These are phyloP conservation scores for Solanum rostratum DNA, from an alignment of 257 asterid species.

Conservation along the genomic window DNA sequence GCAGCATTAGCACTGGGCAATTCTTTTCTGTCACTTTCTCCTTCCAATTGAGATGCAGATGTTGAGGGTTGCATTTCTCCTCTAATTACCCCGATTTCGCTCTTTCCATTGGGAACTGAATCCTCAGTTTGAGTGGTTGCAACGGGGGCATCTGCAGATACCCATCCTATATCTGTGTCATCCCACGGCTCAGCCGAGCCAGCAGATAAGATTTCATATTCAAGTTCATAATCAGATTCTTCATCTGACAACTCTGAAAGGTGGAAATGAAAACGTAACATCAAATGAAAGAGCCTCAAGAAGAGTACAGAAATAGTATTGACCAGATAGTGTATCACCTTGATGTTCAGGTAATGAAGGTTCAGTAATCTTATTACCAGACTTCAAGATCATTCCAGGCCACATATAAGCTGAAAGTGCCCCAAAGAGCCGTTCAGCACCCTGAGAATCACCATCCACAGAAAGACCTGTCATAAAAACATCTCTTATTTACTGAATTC, in stretches of 20 bases:
- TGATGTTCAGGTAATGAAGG: constrained; percentile 70
- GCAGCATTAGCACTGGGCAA: constrained; percentile 8
- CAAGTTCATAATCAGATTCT: constrained; percentile 68
- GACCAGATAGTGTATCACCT: constrained; percentile 27
- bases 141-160: constrained; percentile 49
- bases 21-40: constrained; percentile 25
- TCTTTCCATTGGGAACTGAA: constrained; percentile 16
- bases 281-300: neutral
- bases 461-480: constrained; percentile 27
- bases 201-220: constrained; percentile 60
- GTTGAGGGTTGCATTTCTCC: constrained; percentile 34
- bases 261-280: neutral
- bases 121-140: constrained; percentile 20
- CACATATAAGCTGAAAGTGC: constrained; percentile 96
- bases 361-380: constrained; percentile 70
- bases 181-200: constrained; percentile 86
- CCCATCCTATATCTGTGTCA: constrained; percentile 40
- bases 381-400: constrained; percentile 94
- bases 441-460: constrained; percentile 81
- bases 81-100: constrained; percentile 6
- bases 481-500: neutral
- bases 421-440: constrained; percentile 73
- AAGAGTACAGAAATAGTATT: neutral
- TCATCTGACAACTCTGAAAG: constrained; percentile 65
- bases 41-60: constrained; percentile 25